Conservation (phyloP, 768 basidiomycete species). For the Podaxis sp. region DNA sequence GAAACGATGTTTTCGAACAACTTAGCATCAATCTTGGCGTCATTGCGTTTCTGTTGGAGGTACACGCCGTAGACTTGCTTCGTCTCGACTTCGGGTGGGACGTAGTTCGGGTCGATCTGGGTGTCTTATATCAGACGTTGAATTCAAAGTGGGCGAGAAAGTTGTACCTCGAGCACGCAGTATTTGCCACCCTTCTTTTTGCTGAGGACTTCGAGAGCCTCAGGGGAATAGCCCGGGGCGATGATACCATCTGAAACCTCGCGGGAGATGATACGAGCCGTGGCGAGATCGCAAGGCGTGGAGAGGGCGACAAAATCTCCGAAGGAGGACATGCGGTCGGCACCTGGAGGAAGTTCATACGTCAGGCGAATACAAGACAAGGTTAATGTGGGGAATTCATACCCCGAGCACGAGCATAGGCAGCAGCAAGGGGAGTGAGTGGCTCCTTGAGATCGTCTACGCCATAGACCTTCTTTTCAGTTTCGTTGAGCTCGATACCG, state of each 20-base stretch:
- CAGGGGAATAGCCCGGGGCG: constrained; percentile 86
- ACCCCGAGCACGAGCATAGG: constrained; percentile 96
- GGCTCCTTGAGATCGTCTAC: constrained; percentile 93
- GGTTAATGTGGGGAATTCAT: constrained; percentile 20
- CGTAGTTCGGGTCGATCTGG: constrained; percentile 88
- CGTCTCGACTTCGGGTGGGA: constrained; percentile 80
- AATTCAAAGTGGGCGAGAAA: neutral
- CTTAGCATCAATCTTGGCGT: constrained; percentile 77
- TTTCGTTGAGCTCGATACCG: constrained; percentile 77
- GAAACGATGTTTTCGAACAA: constrained; percentile 90
- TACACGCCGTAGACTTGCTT: constrained; percentile 94
- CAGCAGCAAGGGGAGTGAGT: constrained; percentile 84
- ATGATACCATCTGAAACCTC: constrained; percentile 99
- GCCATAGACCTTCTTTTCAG: constrained; percentile 92
- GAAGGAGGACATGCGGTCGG: constrained; percentile 99
- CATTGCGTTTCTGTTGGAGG: constrained; percentile 89
- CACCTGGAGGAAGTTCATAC: constrained; percentile 50
- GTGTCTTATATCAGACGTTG: neutral
- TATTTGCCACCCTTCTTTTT: constrained; percentile 99
- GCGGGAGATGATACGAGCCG: constrained; percentile 95
- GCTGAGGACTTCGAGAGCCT: constrained; percentile 85
- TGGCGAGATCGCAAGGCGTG: constrained; percentile 88
- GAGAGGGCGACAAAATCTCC: constrained; percentile 98
- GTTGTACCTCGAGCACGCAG: constrained; percentile 85
- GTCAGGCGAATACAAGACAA: neutral